Evolutionary conservation across 345 rosid genomes (phyloP).

Genomic region (Xanthoceras sorbifolium): DNA sequence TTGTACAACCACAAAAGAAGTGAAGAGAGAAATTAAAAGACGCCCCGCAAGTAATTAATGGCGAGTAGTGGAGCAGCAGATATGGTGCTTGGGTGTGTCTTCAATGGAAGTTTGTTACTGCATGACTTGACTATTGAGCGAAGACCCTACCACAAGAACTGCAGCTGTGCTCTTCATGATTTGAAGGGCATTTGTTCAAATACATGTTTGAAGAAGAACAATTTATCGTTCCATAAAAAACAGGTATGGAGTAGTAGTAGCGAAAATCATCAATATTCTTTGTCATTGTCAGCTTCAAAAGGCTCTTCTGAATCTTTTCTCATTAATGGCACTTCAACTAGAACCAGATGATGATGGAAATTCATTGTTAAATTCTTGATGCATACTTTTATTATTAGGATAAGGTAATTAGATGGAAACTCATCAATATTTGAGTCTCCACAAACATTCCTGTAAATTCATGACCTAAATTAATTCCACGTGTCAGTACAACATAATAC

Average conservation of each 20-base stretch:
- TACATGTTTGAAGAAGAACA: constrained; percentile 13
- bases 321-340: too few species aligned
- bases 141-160: constrained; percentile 50
- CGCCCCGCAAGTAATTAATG: too few species aligned
- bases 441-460: too few species aligned
- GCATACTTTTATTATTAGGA: too few species aligned
- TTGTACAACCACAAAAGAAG: too few species aligned
- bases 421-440: too few species aligned
- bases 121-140: constrained; percentile 19
- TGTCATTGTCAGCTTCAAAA: constrained; percentile 21
- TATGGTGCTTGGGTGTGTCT: constrained; percentile 16
- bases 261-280: constrained; percentile 10
- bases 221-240: constrained; percentile 22
- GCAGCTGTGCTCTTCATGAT: constrained; percentile 44
- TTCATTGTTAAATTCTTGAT: too few species aligned
- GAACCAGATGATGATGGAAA: too few species aligned
- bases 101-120: constrained; percentile 24
- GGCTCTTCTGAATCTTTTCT: constrained; percentile 23
- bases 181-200: constrained; percentile 16
- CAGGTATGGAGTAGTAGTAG: neutral
- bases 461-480: too few species aligned
- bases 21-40: too few species aligned
- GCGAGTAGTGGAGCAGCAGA: constrained; percentile 24
- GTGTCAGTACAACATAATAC: too few species aligned
- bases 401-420: too few species aligned